Conservation (phyloP, 2,329 filamentous ascomycete genomes). For the Tolypocladium endophyticum region DNA sequence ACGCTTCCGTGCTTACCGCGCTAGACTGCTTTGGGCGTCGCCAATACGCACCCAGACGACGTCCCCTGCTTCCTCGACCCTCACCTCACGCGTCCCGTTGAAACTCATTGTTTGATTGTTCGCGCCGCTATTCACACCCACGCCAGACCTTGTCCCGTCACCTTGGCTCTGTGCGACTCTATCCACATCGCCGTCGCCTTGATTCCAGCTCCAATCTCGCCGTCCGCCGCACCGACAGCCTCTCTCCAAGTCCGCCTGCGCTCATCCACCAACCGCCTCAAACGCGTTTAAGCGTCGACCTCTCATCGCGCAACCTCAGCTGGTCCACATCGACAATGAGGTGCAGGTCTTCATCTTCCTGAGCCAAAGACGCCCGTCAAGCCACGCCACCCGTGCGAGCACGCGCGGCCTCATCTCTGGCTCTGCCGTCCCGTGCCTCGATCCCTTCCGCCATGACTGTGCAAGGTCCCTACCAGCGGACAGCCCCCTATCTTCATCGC, state of each 20-base stretch:
- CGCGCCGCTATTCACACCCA: neutral
- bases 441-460: constrained; percentile 35
- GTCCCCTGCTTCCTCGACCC: neutral
- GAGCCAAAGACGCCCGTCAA: neutral
- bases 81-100: constrained; percentile 1
- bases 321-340: constrained; percentile 5
- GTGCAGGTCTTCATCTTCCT: constrained; percentile 2
- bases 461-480: constrained; percentile 34
- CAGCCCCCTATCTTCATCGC: constrained; percentile 43
- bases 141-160: neutral
- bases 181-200: neutral
- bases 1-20: neutral
- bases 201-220: neutral
- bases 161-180: neutral
- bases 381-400: neutral
- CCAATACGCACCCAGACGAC: constrained; percentile 12
- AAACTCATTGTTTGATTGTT: neutral
- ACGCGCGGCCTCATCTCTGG: neutral
- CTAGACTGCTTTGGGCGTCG: constrained; percentile 18
- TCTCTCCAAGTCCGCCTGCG: neutral
- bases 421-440: constrained; percentile 18
- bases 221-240: neutral
- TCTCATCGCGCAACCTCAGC: neutral
- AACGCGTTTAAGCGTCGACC: neutral
- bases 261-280: neutral